A percentile compares a stretch with the other conserved stretches of the same genome.
phyloP scores from a whole-genome alignment of 208 protist species.

The Naegleria lovaniensis region DNA sequence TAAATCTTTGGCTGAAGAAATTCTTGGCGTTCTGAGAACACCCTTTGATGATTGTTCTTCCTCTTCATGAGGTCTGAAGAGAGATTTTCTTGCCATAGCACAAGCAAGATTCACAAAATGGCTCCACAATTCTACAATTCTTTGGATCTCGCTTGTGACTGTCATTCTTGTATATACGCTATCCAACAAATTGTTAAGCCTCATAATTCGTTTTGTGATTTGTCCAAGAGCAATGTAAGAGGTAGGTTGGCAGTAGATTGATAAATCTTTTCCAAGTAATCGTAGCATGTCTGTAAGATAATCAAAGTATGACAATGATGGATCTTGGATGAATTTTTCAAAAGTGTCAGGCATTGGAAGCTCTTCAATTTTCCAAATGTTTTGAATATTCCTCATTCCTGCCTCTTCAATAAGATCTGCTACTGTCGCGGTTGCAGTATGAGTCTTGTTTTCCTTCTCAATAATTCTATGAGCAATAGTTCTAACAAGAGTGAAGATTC shows the following conservation, averaged over 20 bases:
- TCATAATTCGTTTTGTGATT: not conserved
- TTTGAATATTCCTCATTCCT: not conserved
- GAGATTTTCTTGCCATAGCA: not conserved
- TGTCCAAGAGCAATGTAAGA: not conserved
- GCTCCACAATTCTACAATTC: slow-evolving; percentile 1
- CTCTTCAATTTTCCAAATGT: not conserved
- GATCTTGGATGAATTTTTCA: not conserved
- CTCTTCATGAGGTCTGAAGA: not conserved
- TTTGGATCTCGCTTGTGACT: not conserved
- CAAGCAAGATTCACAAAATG: not conserved
- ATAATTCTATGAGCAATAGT: not conserved
- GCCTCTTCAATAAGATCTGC: not conserved
- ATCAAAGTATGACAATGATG: not conserved
- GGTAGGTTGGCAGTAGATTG: not conserved
- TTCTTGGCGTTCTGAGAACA: not conserved
- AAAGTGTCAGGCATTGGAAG: not conserved
- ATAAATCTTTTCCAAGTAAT: not conserved
- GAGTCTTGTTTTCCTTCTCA: not conserved
- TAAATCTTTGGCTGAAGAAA: not conserved
- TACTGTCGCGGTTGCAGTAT: not conserved
- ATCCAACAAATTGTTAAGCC: not conserved
- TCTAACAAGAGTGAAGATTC: not conserved
- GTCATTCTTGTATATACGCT: not conserved
- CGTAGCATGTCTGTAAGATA: not conserved
- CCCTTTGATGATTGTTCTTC: not conserved